Evolutionary conservation across 306 rosid species (phyloP), one percentile per base, ranked within the genome.

Genomic region (Vigna angularis): DNA sequence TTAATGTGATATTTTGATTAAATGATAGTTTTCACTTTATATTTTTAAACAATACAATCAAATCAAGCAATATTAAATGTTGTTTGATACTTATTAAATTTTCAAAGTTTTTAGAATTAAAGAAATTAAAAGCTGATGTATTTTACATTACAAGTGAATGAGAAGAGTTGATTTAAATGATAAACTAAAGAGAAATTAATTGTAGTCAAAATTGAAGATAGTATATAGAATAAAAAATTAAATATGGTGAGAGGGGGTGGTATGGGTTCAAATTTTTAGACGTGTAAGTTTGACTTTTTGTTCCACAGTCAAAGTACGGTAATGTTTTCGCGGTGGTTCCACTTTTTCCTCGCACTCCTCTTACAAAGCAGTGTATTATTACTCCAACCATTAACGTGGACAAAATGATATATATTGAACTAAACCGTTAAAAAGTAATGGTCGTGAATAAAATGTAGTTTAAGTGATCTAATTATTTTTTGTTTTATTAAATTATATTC

Each of bases 271-370:
- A 44, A 44, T 9, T 9, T 44, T 44, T 9, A 40, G 45, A 40
- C 8, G 11, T 2, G 15, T 45, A 45, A 6, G 32, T 55, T 56
- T 62, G 64, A 36, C 53, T 79, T 36, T 44, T 16, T 22, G 7
- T 62, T 17, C 0, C 50, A 9, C n/a, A 11, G 83, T 79, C 64
- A 42, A 72, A 72, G 13, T 24, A 32, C 17, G 6, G 36, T 59
- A 61, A 74, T 58, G 52, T 79, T 72, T 72, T 57, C 57, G 74
- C 72, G 40, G 36, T 24, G 63, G 78, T 4, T 28, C 78, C 65
- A 51, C 58, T 24, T 17, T 24, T 26, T 1, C 28, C 24, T 38
- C 59, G 34, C 3, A 20, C 22, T 20, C 22, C 22, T 20, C 22
- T 20, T 20, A 20, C 22, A 20, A 20, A 20, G 22, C 22, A 20